Evolutionary conservation across 495 filamentous ascomycete species (phyloP).

Genomic region (Penicillium simplicissimum): DNA sequence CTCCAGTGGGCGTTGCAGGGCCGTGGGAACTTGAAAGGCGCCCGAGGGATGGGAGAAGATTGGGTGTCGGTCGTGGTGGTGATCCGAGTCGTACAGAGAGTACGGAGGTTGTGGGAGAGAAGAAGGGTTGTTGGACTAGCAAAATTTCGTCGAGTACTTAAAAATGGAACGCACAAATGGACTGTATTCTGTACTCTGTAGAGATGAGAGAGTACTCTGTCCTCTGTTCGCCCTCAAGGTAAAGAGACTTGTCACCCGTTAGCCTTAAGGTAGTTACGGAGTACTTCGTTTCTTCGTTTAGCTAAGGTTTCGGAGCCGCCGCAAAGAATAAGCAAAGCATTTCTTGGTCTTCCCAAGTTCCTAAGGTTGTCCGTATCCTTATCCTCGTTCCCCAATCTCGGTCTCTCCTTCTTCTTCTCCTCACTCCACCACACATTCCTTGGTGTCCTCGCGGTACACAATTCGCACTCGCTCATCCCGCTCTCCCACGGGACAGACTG

Average conservation of each 20-base stretch:
- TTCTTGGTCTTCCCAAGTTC: background rate
- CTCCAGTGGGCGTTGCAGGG: background rate
- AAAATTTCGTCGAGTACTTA: too few relatives aligned
- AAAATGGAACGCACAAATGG: too few relatives aligned
- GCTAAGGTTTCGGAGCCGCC: background rate
- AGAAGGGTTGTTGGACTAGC: too few relatives aligned
- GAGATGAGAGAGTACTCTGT: too few relatives aligned
- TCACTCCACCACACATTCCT: background rate
- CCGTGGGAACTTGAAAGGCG: background rate
- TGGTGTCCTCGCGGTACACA: background rate
- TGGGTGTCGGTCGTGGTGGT: background rate
- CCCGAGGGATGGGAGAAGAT: background rate
- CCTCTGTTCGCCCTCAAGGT: background rate
- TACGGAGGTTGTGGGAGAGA: too few relatives aligned
- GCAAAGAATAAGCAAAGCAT: background rate
- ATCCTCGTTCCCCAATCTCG: too few relatives aligned
- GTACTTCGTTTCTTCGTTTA: background rate
- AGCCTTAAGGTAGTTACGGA: too few relatives aligned
- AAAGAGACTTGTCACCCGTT: background rate
- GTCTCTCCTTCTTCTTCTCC: background rate
- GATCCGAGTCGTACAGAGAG: background rate
- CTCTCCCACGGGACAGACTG: background rate
- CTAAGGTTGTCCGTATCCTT: too few relatives aligned
- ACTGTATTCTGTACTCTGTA: too few relatives aligned
- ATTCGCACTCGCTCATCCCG: background rate